Evolutionary conservation across 768 basidiomycete genomes (phyloP).

Genomic region (Arthromyces matolae): DNA sequence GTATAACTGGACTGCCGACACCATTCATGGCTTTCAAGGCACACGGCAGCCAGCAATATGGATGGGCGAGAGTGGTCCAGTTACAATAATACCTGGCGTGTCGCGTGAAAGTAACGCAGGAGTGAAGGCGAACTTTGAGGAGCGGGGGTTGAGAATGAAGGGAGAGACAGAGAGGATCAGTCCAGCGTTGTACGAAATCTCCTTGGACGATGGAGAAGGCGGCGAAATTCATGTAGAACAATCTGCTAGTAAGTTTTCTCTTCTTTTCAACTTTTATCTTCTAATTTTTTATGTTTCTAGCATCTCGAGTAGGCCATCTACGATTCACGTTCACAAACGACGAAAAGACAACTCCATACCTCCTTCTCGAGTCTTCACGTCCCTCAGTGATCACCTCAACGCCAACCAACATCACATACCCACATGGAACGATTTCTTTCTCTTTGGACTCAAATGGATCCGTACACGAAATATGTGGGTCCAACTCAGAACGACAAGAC

Average conservation of each 20-base stretch:
- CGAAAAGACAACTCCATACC: slow-evolving; percentile 38
- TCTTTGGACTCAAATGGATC: slow-evolving; percentile 25
- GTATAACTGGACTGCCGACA: slow-evolving; percentile 55
- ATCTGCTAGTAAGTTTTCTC: slow-evolving; percentile 49
- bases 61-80: slow-evolving; percentile 79
- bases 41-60: slow-evolving; percentile 86
- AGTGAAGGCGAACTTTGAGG: slow-evolving; percentile 52
- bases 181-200: slow-evolving; percentile 55
- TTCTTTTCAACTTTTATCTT: neutral
- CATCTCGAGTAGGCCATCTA: slow-evolving; percentile 73
- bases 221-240: slow-evolving; percentile 55
- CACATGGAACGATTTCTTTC: slow-evolving; percentile 42
- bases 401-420: slow-evolving; percentile 46
- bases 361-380: slow-evolving; percentile 66
- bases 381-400: slow-evolving; percentile 56
- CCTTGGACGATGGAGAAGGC: slow-evolving; percentile 49
- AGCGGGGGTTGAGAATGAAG: slow-evolving; percentile 52
- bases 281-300: slow-evolving; percentile 30
- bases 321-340: slow-evolving; percentile 56
- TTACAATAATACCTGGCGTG: slow-evolving; percentile 57
- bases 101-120: slow-evolving; percentile 21
- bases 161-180: slow-evolving; percentile 50
- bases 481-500: slow-evolving; percentile 68
- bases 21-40: slow-evolving; percentile 72
- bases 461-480: slow-evolving; percentile 53